Evolutionary conservation across 1,139 yeast species (phyloP).

Genomic region (Sugiyamaella xylanicola): DNA sequence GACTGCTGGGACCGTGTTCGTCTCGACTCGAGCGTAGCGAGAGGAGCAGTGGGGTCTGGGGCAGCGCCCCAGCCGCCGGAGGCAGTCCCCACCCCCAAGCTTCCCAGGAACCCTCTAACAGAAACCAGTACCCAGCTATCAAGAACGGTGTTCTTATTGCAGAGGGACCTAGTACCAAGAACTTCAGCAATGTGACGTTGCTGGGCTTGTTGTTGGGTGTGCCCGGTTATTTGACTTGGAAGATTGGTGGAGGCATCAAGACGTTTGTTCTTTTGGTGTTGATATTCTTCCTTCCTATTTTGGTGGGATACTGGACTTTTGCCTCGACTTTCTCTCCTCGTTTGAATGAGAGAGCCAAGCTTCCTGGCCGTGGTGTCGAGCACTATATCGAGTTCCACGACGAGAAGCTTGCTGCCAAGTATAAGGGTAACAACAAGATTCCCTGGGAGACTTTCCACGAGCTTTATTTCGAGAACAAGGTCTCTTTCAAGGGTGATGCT

Average conservation of each 20-base stretch:
- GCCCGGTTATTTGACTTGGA: slow-evolving; percentile 66
- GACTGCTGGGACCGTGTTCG: background rate
- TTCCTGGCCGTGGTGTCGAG: slow-evolving; percentile 79
- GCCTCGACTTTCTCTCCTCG: slow-evolving; percentile 79
- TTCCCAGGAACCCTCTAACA: slow-evolving; percentile 6
- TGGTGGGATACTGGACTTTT: slow-evolving; percentile 81
- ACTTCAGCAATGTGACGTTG: slow-evolving; percentile 68
- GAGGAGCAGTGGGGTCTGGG: slow-evolving; percentile 4
- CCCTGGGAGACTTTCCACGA: slow-evolving; percentile 95
- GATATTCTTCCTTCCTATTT: slow-evolving; percentile 63
- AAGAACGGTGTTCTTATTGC: slow-evolving; percentile 88
- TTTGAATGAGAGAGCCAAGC: slow-evolving; percentile 71
- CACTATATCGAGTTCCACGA: slow-evolving; percentile 82
- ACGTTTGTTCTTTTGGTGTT: slow-evolving; percentile 58
- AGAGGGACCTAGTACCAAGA: slow-evolving; percentile 84
- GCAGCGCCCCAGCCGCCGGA: slow-evolving; percentile 11
- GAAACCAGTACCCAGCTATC: slow-evolving; percentile 59
- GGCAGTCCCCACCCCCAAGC: background rate
- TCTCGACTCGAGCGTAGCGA: slow-evolving; percentile 3
- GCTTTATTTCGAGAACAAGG: slow-evolving; percentile 80
- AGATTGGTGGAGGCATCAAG: slow-evolving; percentile 73
- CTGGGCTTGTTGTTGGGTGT: slow-evolving; percentile 55
- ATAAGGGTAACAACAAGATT: slow-evolving; percentile 71
- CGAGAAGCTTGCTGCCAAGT: slow-evolving; percentile 68
- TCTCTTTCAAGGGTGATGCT: slow-evolving; percentile 84